Base-by-base conservation (phyloP, 2,329 filamentous ascomycete genomes). In the Aspergillus candidus region DNA sequence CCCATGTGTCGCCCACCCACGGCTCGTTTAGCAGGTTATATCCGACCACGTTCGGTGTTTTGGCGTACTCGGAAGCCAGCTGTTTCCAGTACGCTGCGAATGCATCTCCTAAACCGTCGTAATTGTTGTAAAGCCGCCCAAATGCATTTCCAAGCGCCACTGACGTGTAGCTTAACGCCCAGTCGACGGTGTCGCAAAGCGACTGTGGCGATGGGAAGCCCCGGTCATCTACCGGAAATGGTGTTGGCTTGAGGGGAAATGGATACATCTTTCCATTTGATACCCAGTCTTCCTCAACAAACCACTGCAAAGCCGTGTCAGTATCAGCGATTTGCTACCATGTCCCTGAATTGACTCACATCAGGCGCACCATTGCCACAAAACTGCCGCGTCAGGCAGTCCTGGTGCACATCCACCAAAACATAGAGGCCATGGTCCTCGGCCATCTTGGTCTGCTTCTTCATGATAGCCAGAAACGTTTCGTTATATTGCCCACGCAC, bases 61-160 rank as follows among this genome's bases (percentile, higher is more conserved):
- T 14, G 10, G 6, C 40, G 41, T 50, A 50, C 14, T 38, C 36
- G 5, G 42, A 50, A 3, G 48, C 48, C 18, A 50, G 42, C 29
- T 38, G 42, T 35, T 48, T 50, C 48, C 48, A 50, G 37, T 48
- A 50, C 10, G 39, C 39, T 15, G 48, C 45, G 18, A 50, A 50
- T 7, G 45, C 41, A 50, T 50, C 45, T 8, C 48, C 45, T 31
- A 50, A 35, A 11, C 45, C 45, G 39, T 48, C 42, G 27, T 50
- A 43, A 34, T 50, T 48, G 40, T 50, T 50, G 34, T 48, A 50
- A 34, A 50, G 17, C n/a, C 48, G 41, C 10, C 48, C 48, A 43
- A 50, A 50, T 14, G 48, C 48, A 41, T 50, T 50, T 27, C 39
- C 38, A 6, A 48, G 12, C 6, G 45, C 48, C 13, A 50, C 45